Evolutionary conservation across 2,329 filamentous ascomycete species (phyloP).

Genomic region (Neurospora sp.): DNA sequence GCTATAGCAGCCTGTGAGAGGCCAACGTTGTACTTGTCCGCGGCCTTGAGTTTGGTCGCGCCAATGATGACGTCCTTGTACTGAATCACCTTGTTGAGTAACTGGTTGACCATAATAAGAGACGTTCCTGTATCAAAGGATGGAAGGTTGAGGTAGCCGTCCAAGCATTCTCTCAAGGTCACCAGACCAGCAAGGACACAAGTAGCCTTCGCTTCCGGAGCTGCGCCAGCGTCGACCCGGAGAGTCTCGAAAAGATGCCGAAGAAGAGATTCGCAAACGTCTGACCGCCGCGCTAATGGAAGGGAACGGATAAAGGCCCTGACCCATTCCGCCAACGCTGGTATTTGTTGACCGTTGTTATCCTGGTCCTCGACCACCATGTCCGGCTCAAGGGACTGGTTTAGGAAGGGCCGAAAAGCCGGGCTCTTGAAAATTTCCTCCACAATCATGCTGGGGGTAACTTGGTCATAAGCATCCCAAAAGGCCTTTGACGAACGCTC

Average conservation of each 20-base stretch:
- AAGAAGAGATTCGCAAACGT: slow-evolving; percentile 71
- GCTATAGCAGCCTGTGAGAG: slow-evolving; percentile 47
- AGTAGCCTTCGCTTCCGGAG: slow-evolving; percentile 47
- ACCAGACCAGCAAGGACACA: slow-evolving; percentile 58
- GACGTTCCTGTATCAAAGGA: slow-evolving; percentile 40
- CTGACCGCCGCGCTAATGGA: slow-evolving; percentile 62
- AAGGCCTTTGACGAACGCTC: slow-evolving; percentile 70
- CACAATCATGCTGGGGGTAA: slow-evolving; percentile 70
- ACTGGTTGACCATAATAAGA: slow-evolving; percentile 52
- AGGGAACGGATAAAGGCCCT: slow-evolving; percentile 69
- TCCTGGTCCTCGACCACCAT: slow-evolving; percentile 44
- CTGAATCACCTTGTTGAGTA: slow-evolving; percentile 55
- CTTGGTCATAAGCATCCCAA: slow-evolving; percentile 79
- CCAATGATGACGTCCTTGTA: slow-evolving; percentile 51
- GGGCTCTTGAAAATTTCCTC: slow-evolving; percentile 74
- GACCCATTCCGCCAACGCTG: slow-evolving; percentile 70
- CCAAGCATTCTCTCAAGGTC: slow-evolving; percentile 46
- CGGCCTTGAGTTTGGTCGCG: slow-evolving; percentile 38
- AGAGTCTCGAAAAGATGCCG: slow-evolving; percentile 63
- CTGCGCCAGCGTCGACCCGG: slow-evolving; percentile 42
- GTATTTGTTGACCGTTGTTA: slow-evolving; percentile 29
- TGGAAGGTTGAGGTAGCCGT: slow-evolving; percentile 42
- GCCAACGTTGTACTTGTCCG: slow-evolving; percentile 38
- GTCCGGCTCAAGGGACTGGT: slow-evolving; percentile 46
- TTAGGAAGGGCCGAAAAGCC: slow-evolving; percentile 50